Base-by-base conservation (phyloP, 495 filamentous ascomycete genomes). In the Staphylotrichum tortipilum region DNA sequence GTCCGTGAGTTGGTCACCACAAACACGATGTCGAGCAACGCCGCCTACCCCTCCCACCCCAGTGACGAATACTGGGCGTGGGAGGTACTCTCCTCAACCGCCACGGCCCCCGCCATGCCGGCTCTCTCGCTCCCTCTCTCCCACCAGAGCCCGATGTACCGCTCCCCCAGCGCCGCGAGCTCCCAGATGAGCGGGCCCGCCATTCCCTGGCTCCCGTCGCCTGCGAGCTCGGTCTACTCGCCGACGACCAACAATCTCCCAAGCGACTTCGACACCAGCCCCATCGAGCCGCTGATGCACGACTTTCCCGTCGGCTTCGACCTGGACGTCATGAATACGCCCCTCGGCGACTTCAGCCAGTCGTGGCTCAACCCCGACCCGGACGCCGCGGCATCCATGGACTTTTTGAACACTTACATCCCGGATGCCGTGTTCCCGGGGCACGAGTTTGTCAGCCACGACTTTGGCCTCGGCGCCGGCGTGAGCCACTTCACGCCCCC, bases 1-100 rank as follows among this genome's bases (percentile, higher is more conserved):
- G n/a, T n/a, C 18, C 48, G 44, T 52, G 44, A 23, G 39, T 48
- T 52, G 53, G 43, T 23, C 15, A 30, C 17, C 18, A 33, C 36
- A 18, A 23, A n/a, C 8, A 55, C 38, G 19, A 56, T 52, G 49
- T 39, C 38, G 1, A 48, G 7, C 31, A 39, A 49, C 28, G 23
- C 30, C 19, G n/a, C 44, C 44, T 34, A 49, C 34, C 33, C 49
- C 36, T 41, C 46, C 17, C 47, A n/a, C n/a, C n/a, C n/a, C n/a
- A n/a, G n/a, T n/a, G n/a, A n/a, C n/a, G n/a, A n/a, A n/a, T n/a
- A n/a, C n/a, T n/a, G n/a, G n/a, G n/a, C n/a, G n/a, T n/a, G n/a
- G n/a, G n/a, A n/a, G n/a, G n/a, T n/a, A n/a, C n/a, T n/a, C n/a
- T n/a, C n/a, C n/a, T n/a, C n/a, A n/a, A n/a, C n/a, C n/a, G n/a